Evolutionary conservation across 169 alveolate species (phyloP), one percentile per base, ranked within the genome.

Genomic region (Plasmodium reichenowi): DNA sequence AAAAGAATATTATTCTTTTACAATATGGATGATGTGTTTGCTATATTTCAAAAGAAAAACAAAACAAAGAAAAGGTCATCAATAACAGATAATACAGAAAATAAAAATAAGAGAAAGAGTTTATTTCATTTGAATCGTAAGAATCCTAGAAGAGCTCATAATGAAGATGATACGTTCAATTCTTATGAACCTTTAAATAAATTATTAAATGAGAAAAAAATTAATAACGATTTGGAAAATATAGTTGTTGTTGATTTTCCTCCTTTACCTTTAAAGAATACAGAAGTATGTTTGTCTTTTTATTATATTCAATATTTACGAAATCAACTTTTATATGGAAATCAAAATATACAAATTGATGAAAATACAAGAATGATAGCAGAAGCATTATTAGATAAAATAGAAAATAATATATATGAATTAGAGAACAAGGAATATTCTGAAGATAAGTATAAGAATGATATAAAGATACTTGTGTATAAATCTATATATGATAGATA

Each of bases 311-410:
- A 86, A 17, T 86, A 86, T 54, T 29, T 86, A 20, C 22, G 92
- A 59, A 86, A 86, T 86, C 92, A 86, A 17, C n/a, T 86, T 15
- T 22, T 86, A 86, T 86, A 86, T 86, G 92, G 92, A 60, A 86
- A 86, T 73, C 59, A 38, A 72, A 86, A 86, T 56, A 45, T 86
- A 45, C 58, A 59, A 62, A 60, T 86, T 29, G 92, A 86, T 26
- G 92, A 86, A 47, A 60, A 86, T 86, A 73, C 87, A 4, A 86
- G 72, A 86, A 71, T 72, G 74, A 71, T 86, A 5, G 92, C 88
- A 1, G 92, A 86, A 64, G 45, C 75, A 17, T 56, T 86, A 60
- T 32, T 86, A 5, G 92, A 86, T 72, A 86, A 71, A 48, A 86
- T 86, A 5, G 92, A 86, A 15, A 86, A 43, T 59, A 13, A 17